Evolutionary conservation across 768 basidiomycete genomes (phyloP).

Genomic region (Lyophyllum atratum): DNA sequence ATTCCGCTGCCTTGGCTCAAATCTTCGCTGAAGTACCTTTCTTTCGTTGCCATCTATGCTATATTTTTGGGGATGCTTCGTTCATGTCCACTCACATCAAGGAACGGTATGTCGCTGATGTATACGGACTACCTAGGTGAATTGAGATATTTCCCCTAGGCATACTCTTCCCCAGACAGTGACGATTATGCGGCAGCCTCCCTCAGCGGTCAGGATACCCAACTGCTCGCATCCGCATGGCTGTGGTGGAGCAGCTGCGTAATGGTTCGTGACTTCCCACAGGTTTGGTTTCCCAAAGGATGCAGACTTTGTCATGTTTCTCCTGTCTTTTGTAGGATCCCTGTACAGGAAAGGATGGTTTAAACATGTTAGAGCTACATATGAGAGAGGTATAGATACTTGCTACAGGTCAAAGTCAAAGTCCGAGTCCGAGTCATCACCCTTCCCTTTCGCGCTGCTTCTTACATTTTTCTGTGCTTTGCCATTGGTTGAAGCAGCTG

Average conservation of each 20-base stretch:
- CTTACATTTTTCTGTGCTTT: conserved; percentile 57
- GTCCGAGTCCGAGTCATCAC: conserved; percentile 70
- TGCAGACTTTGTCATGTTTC: not conserved
- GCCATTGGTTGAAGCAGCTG: conserved; percentile 56
- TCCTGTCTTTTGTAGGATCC: no score
- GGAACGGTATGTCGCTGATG: conserved; percentile 9
- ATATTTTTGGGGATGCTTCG: conserved; percentile 14
- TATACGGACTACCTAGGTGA: not conserved
- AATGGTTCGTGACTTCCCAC: not conserved
- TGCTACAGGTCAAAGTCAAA: conserved; percentile 74
- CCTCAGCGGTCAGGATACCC: conserved; percentile 12
- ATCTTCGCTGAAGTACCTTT: conserved; percentile 12
- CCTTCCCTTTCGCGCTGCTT: conserved; percentile 29
- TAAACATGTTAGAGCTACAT: conserved; percentile 2
- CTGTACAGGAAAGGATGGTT: no score
- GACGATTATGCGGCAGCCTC: conserved; percentile 16
- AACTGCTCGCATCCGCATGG: not conserved
- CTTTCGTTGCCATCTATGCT: conserved; percentile 20
- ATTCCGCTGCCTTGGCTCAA: conserved; percentile 12
- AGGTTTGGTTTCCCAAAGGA: not conserved
- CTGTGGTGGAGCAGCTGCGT: not conserved
- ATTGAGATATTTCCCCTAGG: conserved; percentile 2
- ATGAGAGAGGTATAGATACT: not conserved
- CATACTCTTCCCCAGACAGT: conserved; percentile 16
- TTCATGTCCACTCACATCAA: conserved; percentile 15